A percentile compares a stretch with the other conserved stretches of the same genome.
Evolutionary conservation across 208 protist species (phyloP).

Genomic region (Angomonas deanei): DNA sequence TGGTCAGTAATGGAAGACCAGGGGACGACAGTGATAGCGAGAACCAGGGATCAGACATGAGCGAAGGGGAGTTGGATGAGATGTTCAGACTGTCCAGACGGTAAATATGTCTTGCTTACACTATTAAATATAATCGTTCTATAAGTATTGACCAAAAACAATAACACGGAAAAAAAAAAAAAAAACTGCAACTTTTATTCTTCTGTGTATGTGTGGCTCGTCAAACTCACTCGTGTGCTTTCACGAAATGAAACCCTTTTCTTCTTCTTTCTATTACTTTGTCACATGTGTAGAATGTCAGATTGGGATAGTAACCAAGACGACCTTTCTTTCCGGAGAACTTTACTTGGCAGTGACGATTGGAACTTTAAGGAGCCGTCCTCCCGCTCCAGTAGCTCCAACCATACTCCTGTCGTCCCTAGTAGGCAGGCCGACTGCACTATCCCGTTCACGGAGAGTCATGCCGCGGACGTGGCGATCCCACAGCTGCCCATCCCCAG

Average conservation of each 20-base stretch:
- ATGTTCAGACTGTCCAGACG: conserved; percentile 31
- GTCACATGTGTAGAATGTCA: neutral
- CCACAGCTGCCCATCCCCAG: too few relatives aligned
- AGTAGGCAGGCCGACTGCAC: too few relatives aligned
- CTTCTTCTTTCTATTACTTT: conserved; percentile 8
- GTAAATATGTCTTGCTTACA: neutral
- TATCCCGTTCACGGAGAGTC: too few relatives aligned
- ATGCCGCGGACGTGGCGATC: too few relatives aligned
- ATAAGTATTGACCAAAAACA: too few relatives aligned
- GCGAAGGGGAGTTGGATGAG: conserved; percentile 24
- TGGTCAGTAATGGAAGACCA: conserved; percentile 45
- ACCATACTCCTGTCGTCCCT: neutral
- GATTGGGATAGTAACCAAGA: neutral
- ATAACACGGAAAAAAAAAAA: too few relatives aligned
- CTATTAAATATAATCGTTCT: neutral
- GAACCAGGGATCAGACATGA: conserved; percentile 19
- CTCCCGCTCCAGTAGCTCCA: neutral
- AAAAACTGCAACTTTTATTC: too few relatives aligned
- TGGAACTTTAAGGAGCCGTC: too few relatives aligned
- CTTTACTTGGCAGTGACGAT: too few relatives aligned
- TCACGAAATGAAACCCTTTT: too few relatives aligned
- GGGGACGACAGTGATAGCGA: conserved; percentile 28
- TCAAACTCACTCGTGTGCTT: too few relatives aligned
- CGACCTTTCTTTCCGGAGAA: neutral
- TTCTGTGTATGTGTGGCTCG: too few relatives aligned